phyloP scores from a whole-genome alignment of 495 filamentous ascomycete species.

The Trichoderma erinaceum region DNA sequence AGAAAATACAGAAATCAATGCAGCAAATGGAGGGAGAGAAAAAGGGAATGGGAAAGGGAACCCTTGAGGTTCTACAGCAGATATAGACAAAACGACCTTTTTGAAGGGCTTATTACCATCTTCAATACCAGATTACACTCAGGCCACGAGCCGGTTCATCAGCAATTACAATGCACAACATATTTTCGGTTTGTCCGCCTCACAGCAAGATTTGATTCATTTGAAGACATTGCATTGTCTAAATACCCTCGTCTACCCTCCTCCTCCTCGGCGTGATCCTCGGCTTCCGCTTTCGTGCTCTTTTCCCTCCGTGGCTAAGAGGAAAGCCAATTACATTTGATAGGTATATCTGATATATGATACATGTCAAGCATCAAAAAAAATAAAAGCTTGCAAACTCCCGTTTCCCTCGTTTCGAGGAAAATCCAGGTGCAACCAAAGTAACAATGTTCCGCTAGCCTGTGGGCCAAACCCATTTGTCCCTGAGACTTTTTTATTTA shows the following conservation, averaged over 20 bases:
- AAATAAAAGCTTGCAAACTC: not conserved
- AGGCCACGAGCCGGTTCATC: too few species aligned
- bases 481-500: not conserved
- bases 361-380: not conserved
- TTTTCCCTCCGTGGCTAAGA: not conserved
- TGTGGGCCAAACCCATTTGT: not conserved
- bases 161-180: too few species aligned
- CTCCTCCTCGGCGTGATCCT: not conserved
- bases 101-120: too few species aligned
- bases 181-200: not conserved
- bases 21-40: not conserved
- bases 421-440: not conserved
- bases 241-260: not conserved
- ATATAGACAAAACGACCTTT: not conserved
- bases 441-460: not conserved
- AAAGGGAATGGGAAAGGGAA: not conserved
- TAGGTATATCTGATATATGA: slow-evolving; percentile 4
- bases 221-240: slow-evolving; percentile 6
- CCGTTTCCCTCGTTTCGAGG: not conserved
- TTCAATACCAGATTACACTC: too few species aligned
- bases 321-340: not conserved
- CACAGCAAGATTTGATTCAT: not conserved
- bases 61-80: not conserved
- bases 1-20: not conserved
- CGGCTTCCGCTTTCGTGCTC: not conserved